A percentile compares a stretch with the other conserved stretches of the same genome.
phyloP scores from a whole-genome alignment of 331 rosid genomes.

The Acacia pycnantha region DNA sequence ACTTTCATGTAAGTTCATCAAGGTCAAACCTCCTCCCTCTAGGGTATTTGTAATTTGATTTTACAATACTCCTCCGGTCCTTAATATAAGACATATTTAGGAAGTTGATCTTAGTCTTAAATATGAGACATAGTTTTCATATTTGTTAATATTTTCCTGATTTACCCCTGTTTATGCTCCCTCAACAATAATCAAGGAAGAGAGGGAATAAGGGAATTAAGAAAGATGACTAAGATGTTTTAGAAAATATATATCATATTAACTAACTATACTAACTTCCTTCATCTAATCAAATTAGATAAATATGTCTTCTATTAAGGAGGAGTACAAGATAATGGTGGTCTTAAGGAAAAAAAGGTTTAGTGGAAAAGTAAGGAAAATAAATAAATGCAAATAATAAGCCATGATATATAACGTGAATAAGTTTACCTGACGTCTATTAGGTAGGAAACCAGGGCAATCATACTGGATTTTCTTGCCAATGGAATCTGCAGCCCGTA shows the following conservation, averaged over 20 bases:
- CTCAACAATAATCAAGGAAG: too few species aligned
- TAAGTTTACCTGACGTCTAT: conserved; percentile 80
- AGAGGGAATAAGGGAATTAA: too few species aligned
- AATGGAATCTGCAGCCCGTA: conserved; percentile 73
- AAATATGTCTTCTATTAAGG: too few species aligned
- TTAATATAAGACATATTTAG: too few species aligned
- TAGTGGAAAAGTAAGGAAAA: conserved; percentile 13
- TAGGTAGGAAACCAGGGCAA: conserved; percentile 83
- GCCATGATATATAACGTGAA: not conserved
- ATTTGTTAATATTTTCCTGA: too few species aligned
- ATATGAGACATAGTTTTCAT: too few species aligned
- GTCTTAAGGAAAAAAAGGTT: not conserved
- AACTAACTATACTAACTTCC: too few species aligned
- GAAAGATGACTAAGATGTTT: too few species aligned
- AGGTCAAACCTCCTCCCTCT: not conserved
- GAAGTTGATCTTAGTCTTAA: too few species aligned
- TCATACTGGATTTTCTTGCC: conserved; percentile 88
- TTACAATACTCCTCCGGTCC: not conserved
- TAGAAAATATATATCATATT: too few species aligned
- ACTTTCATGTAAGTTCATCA: not conserved
- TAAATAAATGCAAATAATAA: not conserved
- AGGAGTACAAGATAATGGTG: not conserved
- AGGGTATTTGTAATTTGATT: not conserved
- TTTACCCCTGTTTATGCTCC: too few species aligned
- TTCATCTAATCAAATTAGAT: too few species aligned